These are phyloP conservation scores for Ophiostoma tasmaniense DNA, from an alignment of 2,329 filamentous ascomycete species.

Conservation along the genomic window DNA sequence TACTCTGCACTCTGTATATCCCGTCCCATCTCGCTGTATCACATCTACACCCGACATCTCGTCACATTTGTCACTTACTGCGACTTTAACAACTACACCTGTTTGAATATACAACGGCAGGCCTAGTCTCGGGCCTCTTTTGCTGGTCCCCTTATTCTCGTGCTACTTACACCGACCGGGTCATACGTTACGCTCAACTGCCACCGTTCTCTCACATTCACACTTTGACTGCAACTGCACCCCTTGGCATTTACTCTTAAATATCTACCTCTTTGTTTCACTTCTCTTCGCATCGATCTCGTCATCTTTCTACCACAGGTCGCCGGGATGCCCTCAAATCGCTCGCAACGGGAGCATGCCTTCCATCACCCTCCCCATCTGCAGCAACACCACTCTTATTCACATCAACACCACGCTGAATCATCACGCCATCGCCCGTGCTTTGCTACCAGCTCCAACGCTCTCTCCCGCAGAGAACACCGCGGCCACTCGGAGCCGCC, in stretches of 20 bases:
- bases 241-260: not conserved
- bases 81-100: not conserved
- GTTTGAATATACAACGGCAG: not conserved
- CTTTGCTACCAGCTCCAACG: not conserved
- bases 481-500: constrained; percentile 43
- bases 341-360: not conserved
- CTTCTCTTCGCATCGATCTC: not conserved
- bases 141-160: not conserved
- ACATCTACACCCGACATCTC: not conserved
- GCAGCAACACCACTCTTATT: not conserved
- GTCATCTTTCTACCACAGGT: not conserved
- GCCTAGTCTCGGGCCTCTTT: not conserved
- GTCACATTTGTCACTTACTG: not conserved
- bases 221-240: not conserved
- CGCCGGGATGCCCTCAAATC: not conserved
- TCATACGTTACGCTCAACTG: not conserved
- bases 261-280: too few relatives aligned
- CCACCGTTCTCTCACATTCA: not conserved
- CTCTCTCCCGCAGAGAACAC: not conserved
- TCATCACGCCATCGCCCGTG: not conserved
- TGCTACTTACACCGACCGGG: not conserved
- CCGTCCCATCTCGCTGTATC: not conserved
- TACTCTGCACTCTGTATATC: not conserved
- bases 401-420: not conserved
- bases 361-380: not conserved